These are phyloP conservation scores for Scheffersomyces parashehatae DNA, from an alignment of 1,139 yeast genomes.

Conservation along the genomic window DNA sequence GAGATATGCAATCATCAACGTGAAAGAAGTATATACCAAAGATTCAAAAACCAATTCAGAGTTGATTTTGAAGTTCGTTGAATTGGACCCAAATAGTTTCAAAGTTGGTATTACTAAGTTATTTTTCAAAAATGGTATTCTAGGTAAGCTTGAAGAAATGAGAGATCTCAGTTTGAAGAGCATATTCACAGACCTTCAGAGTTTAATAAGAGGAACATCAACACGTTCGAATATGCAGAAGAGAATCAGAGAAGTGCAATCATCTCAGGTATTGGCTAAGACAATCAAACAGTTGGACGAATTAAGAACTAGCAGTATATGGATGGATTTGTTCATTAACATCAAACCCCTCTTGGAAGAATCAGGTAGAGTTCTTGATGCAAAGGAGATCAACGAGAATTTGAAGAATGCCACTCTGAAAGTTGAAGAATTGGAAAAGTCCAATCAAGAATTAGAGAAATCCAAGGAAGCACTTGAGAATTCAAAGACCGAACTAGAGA, in stretches of 20 bases:
- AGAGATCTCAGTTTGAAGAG: slow-evolving; percentile 66
- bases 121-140: slow-evolving; percentile 91
- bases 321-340: slow-evolving; percentile 76
- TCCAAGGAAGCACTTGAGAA: not conserved
- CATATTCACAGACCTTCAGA: slow-evolving; percentile 63
- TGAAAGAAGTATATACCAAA: slow-evolving; percentile 47
- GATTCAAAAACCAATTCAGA: slow-evolving; percentile 66
- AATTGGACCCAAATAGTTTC: slow-evolving; percentile 63
- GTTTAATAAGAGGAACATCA: slow-evolving; percentile 64
- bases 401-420: slow-evolving; percentile 36
- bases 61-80: slow-evolving; percentile 59
- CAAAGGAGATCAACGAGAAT: slow-evolving; percentile 56
- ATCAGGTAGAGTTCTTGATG: slow-evolving; percentile 56
- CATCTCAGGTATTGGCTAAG: slow-evolving; percentile 67
- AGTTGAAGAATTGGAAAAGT: slow-evolving; percentile 37
- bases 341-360: slow-evolving; percentile 79
- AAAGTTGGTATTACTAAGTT: slow-evolving; percentile 85
- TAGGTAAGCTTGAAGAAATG: slow-evolving; percentile 80
- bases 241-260: slow-evolving; percentile 61
- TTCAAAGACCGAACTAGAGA: slow-evolving; percentile 38
- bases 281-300: slow-evolving; percentile 59
- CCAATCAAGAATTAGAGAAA: slow-evolving; percentile 16
- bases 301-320: slow-evolving; percentile 58
- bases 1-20: slow-evolving; percentile 68
- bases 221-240: slow-evolving; percentile 54